Conservation (phyloP, 208 protist species). For the Leishmania braziliensis region DNA sequence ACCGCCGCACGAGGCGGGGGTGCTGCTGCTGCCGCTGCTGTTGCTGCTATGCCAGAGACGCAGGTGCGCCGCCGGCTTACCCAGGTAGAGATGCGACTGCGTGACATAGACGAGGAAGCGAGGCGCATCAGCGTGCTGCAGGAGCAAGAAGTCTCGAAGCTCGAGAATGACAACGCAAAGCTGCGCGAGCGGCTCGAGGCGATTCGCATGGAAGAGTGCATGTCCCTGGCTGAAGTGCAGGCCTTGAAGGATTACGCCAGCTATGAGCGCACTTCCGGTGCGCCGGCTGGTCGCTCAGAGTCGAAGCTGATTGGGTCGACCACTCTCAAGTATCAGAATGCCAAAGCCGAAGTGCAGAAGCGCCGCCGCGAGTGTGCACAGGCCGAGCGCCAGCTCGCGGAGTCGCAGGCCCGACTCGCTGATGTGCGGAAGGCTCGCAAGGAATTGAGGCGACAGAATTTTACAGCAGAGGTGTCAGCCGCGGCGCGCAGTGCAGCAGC, state of each 20-base stretch:
- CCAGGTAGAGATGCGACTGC: slow-evolving; percentile 66
- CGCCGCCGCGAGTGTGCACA: slow-evolving; percentile 53
- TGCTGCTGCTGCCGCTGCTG: neutral
- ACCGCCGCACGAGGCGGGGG: neutral
- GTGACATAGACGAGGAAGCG: slow-evolving; percentile 75
- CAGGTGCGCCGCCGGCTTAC: slow-evolving; percentile 57
- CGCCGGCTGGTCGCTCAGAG: slow-evolving; percentile 8
- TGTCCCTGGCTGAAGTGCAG: slow-evolving; percentile 36
- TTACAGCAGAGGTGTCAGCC: slow-evolving; percentile 1
- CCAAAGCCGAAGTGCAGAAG: slow-evolving; percentile 40
- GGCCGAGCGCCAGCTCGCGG: slow-evolving; percentile 44
- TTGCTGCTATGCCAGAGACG: slow-evolving; percentile 26
- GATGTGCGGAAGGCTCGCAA: slow-evolving; percentile 30
- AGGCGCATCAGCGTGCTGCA: slow-evolving; percentile 60
- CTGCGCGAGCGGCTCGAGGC: slow-evolving; percentile 55
- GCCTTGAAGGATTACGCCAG: slow-evolving; percentile 3
- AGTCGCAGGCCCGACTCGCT: slow-evolving; percentile 25
- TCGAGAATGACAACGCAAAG: slow-evolving; percentile 55
- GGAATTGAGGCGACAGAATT: slow-evolving; percentile 12
- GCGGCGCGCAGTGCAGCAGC: slow-evolving; percentile 14
- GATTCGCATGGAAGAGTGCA: slow-evolving; percentile 77
- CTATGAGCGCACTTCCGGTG: slow-evolving; percentile 1
- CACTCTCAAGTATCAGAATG: slow-evolving; percentile 53
- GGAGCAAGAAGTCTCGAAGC: slow-evolving; percentile 65
- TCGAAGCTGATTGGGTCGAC: slow-evolving; percentile 61